Conservation (phyloP, 257 asterid genomes). For the Forsythia suspensa region DNA sequence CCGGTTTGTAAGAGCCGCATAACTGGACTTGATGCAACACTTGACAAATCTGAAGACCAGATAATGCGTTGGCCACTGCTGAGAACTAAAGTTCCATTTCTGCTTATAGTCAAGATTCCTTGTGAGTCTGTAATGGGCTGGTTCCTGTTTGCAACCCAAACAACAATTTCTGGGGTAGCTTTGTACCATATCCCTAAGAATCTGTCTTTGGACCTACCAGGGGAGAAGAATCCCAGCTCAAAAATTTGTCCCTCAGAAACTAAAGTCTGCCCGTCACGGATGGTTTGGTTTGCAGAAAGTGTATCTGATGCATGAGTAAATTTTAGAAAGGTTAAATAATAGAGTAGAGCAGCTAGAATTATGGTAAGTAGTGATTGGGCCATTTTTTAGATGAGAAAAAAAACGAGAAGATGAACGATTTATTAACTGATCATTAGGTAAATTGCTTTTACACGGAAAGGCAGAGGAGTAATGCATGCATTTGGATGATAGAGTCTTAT, state of each 20-base stretch:
- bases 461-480: too few relatives aligned
- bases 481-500: too few relatives aligned
- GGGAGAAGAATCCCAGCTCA: constrained; percentile 36
- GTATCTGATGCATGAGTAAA: constrained; percentile 6
- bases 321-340: not conserved
- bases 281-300: constrained; percentile 22
- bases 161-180: constrained; percentile 20
- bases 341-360: constrained; percentile 2
- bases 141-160: constrained; percentile 37
- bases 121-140: constrained; percentile 11
- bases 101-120: constrained; percentile 2
- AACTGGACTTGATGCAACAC: constrained; percentile 8
- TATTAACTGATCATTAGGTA: not conserved
- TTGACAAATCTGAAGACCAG: constrained; percentile 25
- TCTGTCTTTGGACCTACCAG: constrained; percentile 10
- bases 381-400: not conserved
- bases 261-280: constrained; percentile 14
- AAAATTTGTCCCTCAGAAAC: constrained; percentile 25
- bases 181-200: constrained; percentile 35
- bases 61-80: not conserved
- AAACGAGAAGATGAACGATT: not conserved
- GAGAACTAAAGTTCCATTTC: constrained; percentile 12
- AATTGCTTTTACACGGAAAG: too few relatives aligned
- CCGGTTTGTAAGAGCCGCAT: constrained; percentile 27
- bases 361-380: not conserved